These are phyloP conservation scores for Acacia confusa DNA, from an alignment of 306 rosid genomes.

Conservation along the genomic window DNA sequence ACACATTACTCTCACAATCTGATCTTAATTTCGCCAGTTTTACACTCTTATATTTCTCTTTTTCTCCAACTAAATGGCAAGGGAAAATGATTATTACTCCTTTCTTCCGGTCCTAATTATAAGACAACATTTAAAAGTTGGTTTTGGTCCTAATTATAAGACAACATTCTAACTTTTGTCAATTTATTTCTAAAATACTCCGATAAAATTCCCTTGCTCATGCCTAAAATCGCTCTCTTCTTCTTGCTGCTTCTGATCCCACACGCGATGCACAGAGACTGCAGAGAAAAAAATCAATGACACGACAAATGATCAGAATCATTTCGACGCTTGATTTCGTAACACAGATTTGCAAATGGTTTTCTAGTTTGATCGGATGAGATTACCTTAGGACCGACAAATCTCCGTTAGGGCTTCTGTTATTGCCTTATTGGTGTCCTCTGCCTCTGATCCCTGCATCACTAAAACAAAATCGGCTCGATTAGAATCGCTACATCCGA, in stretches of 20 bases:
- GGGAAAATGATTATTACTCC: neutral
- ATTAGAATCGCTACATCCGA: conserved; percentile 26
- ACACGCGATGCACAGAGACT: conserved; percentile 94
- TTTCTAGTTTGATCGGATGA: neutral
- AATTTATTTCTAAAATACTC: no score
- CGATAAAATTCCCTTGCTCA: conserved; percentile 65
- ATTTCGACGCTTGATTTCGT: neutral
- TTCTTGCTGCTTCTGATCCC: conserved; percentile 99
- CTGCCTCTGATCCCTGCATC: conserved; percentile 78
- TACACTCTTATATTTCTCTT: neutral
- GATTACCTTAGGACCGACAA: conserved; percentile 78
- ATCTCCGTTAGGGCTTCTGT: conserved; percentile 45
- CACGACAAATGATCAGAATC: neutral
- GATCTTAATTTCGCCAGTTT: neutral
- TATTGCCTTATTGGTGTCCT: conserved; percentile 51
- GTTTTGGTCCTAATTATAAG: no score
- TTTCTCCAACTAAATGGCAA: neutral
- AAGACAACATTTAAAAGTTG: no score
- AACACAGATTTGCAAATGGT: no score
- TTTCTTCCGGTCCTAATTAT: no score
- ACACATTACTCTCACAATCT: no score
- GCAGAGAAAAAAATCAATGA: neutral
- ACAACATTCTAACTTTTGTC: no score
- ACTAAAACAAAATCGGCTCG: conserved; percentile 6
- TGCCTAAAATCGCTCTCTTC: conserved; percentile 77